Evolutionary conservation across 108 stramenopile species (phyloP).

Genomic region (Bacterosira constricta): DNA sequence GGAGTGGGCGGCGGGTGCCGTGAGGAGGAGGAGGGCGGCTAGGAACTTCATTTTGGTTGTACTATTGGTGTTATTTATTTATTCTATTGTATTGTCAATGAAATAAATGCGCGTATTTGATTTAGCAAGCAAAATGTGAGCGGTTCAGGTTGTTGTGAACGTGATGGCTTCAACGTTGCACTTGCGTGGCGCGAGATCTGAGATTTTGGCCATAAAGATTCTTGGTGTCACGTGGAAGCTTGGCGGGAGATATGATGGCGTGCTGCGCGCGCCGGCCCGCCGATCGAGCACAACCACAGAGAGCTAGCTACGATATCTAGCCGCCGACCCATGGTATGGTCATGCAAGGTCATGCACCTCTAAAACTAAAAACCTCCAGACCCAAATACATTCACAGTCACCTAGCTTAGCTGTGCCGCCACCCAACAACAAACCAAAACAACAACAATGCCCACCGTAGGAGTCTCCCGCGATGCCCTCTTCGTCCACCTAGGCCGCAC

Average conservation of each 20-base stretch:
- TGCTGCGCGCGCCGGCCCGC: neutral
- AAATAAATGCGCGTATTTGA: neutral
- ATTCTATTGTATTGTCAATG: neutral
- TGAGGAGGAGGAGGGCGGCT: constrained; percentile 19
- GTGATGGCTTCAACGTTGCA: neutral
- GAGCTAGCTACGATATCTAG: too few species aligned
- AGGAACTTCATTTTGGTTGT: constrained; percentile 39
- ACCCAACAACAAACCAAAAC: constrained; percentile 88
- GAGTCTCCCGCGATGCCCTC: constrained; percentile 87
- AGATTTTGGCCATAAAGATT: neutral
- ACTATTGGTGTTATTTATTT: neutral
- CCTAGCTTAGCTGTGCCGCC: constrained; percentile 92
- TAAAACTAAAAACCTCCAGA: too few species aligned
- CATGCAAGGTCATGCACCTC: too few species aligned
- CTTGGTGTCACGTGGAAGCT: constrained; percentile 1
- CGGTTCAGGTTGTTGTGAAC: neutral
- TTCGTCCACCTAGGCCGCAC: constrained; percentile 90
- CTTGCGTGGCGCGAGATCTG: neutral
- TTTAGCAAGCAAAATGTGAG: neutral
- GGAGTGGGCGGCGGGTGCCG: constrained; percentile 20
- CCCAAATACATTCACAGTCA: too few species aligned
- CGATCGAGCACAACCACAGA: too few species aligned
- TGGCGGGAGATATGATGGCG: neutral
- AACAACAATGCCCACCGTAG: constrained; percentile 92
- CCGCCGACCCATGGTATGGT: too few species aligned